These are phyloP conservation scores for Bipolaris gigantea DNA, from an alignment of 2,329 filamentous ascomycete genomes.

Conservation along the genomic window DNA sequence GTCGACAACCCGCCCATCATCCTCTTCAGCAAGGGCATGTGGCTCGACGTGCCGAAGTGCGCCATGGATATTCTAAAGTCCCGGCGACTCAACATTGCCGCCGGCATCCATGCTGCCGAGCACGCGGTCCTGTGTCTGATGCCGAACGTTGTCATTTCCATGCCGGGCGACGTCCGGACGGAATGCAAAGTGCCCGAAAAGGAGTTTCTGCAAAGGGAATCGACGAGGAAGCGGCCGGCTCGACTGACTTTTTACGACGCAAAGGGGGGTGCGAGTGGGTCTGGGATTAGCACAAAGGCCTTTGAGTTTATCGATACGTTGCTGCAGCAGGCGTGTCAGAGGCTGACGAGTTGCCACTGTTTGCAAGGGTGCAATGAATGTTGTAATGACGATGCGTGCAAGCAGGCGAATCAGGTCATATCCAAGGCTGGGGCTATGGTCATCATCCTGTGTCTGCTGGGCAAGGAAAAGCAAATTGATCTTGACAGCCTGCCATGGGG, in stretches of 20 bases:
- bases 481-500: constrained; percentile 85
- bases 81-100: constrained; percentile 76
- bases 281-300: constrained; percentile 86
- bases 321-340: constrained; percentile 71
- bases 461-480: constrained; percentile 75
- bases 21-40: constrained; percentile 84
- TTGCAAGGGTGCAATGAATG: constrained; percentile 85
- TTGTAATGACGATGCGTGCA: constrained; percentile 81
- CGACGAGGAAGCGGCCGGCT: constrained; percentile 77
- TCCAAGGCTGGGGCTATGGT: constrained; percentile 86
- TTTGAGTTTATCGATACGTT: constrained; percentile 89
- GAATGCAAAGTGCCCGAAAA: constrained; percentile 91
- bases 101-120: constrained; percentile 91
- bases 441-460: constrained; percentile 74
- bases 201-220: constrained; percentile 75
- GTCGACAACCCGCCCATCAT: constrained; percentile 93
- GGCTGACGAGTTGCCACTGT: constrained; percentile 77
- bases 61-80: constrained; percentile 78
- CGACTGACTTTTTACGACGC: constrained; percentile 93
- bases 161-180: constrained; percentile 88
- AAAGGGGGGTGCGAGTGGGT: constrained; percentile 81
- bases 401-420: constrained; percentile 87
- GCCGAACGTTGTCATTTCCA: constrained; percentile 86
- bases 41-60: constrained; percentile 82
- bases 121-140: constrained; percentile 85